These are phyloP conservation scores for Skeletonema tropicum DNA, from an alignment of 108 stramenopile genomes.

Conservation along the genomic window DNA sequence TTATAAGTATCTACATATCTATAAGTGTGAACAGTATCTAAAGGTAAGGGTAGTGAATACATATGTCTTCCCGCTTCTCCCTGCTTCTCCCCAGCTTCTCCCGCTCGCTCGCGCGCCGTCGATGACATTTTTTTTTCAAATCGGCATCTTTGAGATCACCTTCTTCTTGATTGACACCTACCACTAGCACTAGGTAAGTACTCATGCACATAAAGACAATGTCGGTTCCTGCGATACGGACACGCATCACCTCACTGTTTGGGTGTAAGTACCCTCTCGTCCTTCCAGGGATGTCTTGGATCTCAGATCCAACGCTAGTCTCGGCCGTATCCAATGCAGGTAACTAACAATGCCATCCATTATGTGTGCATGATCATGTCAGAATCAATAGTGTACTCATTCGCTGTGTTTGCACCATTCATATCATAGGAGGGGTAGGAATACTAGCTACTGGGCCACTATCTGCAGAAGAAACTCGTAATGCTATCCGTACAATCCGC, in stretches of 20 bases:
- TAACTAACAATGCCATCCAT: slow-evolving; percentile 2
- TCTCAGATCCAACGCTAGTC: slow-evolving; percentile 75
- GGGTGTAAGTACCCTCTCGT: slow-evolving; percentile 81
- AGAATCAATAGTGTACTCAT: neutral
- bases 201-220: neutral
- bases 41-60: too few relatives aligned
- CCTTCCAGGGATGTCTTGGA: slow-evolving; percentile 89
- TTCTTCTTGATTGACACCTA: too few relatives aligned
- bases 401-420: neutral
- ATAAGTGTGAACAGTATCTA: too few relatives aligned
- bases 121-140: too few relatives aligned
- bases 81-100: too few relatives aligned
- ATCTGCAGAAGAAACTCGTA: slow-evolving; percentile 67
- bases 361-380: too few relatives aligned
- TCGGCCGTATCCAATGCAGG: slow-evolving; percentile 91
- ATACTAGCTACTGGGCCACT: slow-evolving; percentile 90
- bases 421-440: slow-evolving; percentile 67
- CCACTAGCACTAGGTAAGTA: too few relatives aligned
- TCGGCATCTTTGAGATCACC: too few relatives aligned
- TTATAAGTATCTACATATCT: too few relatives aligned
- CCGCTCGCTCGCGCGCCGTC: too few relatives aligned
- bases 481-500: slow-evolving; percentile 68
- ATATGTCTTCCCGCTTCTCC: too few relatives aligned
- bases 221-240: slow-evolving; percentile 39
- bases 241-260: slow-evolving; percentile 75